Evolutionary conservation across 2,329 filamentous ascomycete species (phyloP).

Genomic region (Stylonectria norvegica): DNA sequence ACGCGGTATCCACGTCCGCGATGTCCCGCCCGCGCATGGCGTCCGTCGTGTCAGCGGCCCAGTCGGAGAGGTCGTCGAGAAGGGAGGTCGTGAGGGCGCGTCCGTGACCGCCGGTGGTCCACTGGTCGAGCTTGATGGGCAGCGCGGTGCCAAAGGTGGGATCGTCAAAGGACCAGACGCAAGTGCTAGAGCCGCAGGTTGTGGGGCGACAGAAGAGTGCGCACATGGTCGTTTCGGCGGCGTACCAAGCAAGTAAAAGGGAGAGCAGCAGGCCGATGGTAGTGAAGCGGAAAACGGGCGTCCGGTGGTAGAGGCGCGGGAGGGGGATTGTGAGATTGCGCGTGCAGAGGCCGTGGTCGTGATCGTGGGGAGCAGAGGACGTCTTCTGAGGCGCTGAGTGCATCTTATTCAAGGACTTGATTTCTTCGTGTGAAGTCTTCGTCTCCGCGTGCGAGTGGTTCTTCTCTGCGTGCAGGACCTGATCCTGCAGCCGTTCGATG

Average conservation of each 20-base stretch:
- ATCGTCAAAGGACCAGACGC: slow-evolving; percentile 55
- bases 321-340: too few species aligned
- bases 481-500: slow-evolving; percentile 55
- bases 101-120: slow-evolving; percentile 52
- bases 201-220: slow-evolving; percentile 50
- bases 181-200: slow-evolving; percentile 45
- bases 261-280: slow-evolving; percentile 45
- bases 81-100: slow-evolving; percentile 37
- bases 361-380: slow-evolving; percentile 18
- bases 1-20: slow-evolving; percentile 39
- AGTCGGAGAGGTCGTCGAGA: slow-evolving; percentile 45
- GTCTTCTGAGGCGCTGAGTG: slow-evolving; percentile 12
- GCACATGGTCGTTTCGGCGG: slow-evolving; percentile 53
- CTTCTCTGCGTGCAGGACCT: slow-evolving; percentile 38
- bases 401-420: too few species aligned
- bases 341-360: too few species aligned
- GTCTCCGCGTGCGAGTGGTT: slow-evolving; percentile 7
- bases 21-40: slow-evolving; percentile 44
- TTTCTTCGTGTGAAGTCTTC: slow-evolving; percentile 8
- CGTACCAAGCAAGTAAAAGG: slow-evolving; percentile 49
- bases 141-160: slow-evolving; percentile 59
- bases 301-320: slow-evolving; percentile 45
- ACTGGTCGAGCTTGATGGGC: slow-evolving; percentile 61
- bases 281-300: slow-evolving; percentile 46
- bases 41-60: slow-evolving; percentile 47